A percentile compares a stretch with the other conserved stretches of the same genome.
Conservation (phyloP, 2,329 filamentous ascomycete species). For the Alternaria atra region DNA sequence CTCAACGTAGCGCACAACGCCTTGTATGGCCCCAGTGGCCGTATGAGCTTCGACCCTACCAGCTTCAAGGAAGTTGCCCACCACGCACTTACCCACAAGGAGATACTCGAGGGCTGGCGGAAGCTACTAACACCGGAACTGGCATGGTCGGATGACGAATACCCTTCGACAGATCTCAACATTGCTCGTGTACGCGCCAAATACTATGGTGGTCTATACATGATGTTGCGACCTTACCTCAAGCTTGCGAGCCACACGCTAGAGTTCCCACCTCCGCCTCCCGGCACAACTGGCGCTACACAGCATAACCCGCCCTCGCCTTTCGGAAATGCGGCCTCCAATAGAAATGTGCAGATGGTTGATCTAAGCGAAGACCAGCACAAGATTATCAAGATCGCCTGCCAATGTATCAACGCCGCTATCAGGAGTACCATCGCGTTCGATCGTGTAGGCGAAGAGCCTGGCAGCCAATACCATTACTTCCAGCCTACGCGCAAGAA, state of each 20-base stretch:
- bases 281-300: constrained; percentile 16
- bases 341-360: constrained; percentile 38
- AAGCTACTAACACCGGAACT: constrained; percentile 60
- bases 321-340: constrained; percentile 37
- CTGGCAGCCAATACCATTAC: constrained; percentile 32
- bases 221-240: constrained; percentile 84
- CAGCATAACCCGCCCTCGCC: constrained; percentile 62
- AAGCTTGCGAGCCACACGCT: constrained; percentile 66
- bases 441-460: constrained; percentile 62
- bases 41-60: constrained; percentile 45
- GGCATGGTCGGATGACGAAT: constrained; percentile 72
- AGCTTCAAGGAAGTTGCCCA: constrained; percentile 43
- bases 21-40: constrained; percentile 57
- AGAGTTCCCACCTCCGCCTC: constrained; percentile 45
- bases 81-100: constrained; percentile 42
- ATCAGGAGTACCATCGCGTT: constrained; percentile 88
- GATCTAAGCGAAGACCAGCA: constrained; percentile 38
- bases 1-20: constrained; percentile 65
- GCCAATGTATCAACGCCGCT: constrained; percentile 64
- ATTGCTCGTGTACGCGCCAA: constrained; percentile 87
- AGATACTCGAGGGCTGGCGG: constrained; percentile 64
- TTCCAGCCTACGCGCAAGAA: constrained; percentile 67
- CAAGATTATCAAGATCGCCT: constrained; percentile 38
- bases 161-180: constrained; percentile 78
- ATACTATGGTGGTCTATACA: constrained; percentile 91